Conservation (phyloP, 192 early-diverging fungal species). For the Linnemannia zychae region DNA sequence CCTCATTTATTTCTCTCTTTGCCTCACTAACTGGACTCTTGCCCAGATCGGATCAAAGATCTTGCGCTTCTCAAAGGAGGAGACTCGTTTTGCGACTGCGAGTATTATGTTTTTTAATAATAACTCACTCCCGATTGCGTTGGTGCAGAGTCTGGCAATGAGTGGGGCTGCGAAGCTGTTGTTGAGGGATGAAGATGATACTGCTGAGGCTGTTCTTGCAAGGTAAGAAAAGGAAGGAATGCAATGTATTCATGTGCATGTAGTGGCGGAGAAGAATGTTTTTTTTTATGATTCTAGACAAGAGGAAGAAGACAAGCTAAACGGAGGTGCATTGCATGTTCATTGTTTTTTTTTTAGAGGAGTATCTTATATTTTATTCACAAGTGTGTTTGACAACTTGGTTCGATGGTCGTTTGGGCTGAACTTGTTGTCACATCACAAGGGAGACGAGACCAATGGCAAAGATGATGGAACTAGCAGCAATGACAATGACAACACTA, state of each 20-base stretch:
- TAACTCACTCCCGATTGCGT: conserved; percentile 75
- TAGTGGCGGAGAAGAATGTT: not conserved
- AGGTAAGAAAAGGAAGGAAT: conserved; percentile 30
- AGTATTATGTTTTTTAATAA: conserved; percentile 75
- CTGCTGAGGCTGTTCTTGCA: conserved; percentile 44
- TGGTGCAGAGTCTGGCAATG: conserved; percentile 68
- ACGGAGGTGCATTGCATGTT: not conserved
- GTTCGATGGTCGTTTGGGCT: conserved; percentile 80
- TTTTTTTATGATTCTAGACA: not conserved
- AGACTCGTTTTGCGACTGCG: conserved; percentile 68
- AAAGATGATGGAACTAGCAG: not conserved
- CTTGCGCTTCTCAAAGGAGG: conserved; percentile 47
- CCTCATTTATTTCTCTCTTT: conserved; percentile 53
- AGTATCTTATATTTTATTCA: conserved; percentile 82
- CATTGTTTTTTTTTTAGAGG: conserved; percentile 57
- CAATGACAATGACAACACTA: not conserved
- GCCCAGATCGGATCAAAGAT: conserved; percentile 43
- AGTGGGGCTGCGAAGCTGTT: conserved; percentile 52
- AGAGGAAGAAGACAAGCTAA: not conserved
- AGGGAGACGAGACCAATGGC: conserved; percentile 14
- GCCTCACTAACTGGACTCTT: conserved; percentile 20
- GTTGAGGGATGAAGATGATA: conserved; percentile 58
- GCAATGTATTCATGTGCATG: not conserved
- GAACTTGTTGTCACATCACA: conserved; percentile 62
- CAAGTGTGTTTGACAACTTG: conserved; percentile 78